Conservation (phyloP, 371 early-diverging fungal genomes). For the Rhizopus stolonifer region DNA sequence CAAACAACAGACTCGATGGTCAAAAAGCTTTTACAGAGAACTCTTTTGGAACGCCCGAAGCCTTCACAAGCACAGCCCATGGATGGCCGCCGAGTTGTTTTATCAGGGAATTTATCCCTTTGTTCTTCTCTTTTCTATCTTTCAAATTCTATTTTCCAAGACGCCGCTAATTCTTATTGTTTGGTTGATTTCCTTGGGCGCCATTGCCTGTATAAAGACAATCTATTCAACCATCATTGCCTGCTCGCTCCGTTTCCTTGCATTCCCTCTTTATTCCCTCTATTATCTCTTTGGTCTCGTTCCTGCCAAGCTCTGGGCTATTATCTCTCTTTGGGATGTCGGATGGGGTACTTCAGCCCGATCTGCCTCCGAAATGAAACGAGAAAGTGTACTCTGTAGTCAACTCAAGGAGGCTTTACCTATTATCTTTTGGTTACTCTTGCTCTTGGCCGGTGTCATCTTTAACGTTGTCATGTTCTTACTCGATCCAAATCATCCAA, state of each 20-base stretch:
- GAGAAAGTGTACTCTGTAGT: slow-evolving; percentile 28
- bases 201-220: slow-evolving; percentile 52
- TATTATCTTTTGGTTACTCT: slow-evolving; percentile 30
- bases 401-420: slow-evolving; percentile 49
- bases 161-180: slow-evolving; percentile 40
- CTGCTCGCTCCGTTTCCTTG: slow-evolving; percentile 42
- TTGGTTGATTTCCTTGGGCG: slow-evolving; percentile 49
- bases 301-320: slow-evolving; percentile 61
- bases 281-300: slow-evolving; percentile 58
- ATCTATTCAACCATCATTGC: slow-evolving; percentile 44
- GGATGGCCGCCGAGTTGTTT: slow-evolving; percentile 66
- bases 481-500: slow-evolving; percentile 14
- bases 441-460: slow-evolving; percentile 33
- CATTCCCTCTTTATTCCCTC: slow-evolving; percentile 52
- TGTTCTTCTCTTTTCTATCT: slow-evolving; percentile 58
- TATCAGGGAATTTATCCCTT: slow-evolving; percentile 68
- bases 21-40: slow-evolving; percentile 70
- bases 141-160: slow-evolving; percentile 41
- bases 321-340: slow-evolving; percentile 59
- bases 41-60: slow-evolving; percentile 56
- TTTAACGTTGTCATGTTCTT: slow-evolving; percentile 35
- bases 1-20: slow-evolving; percentile 70
- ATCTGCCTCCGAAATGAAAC: slow-evolving; percentile 44
- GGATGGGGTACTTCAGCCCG: slow-evolving; percentile 62
- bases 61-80: slow-evolving; percentile 61